Evolutionary conservation across 352 stramenopile species (phyloP).

Genomic region (Plasmopara muralis): DNA sequence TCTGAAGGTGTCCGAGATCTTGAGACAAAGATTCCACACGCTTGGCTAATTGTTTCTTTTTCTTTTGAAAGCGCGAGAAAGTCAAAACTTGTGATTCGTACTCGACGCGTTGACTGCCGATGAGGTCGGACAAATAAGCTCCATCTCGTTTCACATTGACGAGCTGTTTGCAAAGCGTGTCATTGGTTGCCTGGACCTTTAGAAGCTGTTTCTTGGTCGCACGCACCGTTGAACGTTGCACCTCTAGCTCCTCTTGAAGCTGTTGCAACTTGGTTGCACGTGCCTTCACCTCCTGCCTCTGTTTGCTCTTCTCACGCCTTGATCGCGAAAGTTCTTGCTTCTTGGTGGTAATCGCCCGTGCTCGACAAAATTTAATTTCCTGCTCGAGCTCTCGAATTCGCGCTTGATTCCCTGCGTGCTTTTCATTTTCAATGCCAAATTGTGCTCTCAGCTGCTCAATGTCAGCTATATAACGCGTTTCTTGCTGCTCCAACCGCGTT

Average conservation of each 20-base stretch:
- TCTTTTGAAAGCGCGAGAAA: conserved; percentile 16
- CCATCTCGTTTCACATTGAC: conserved; percentile 29
- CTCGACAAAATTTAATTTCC: conserved; percentile 13
- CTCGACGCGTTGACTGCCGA: conserved; percentile 35
- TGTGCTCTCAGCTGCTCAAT: conserved; percentile 14
- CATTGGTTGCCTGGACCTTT: conserved; percentile 26
- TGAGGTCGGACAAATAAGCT: conserved; percentile 32
- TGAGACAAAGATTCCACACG: conserved; percentile 6
- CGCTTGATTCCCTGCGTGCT: conserved; percentile 4
- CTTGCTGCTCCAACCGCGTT: conserved; percentile 36
- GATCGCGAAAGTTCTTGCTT: conserved; percentile 22
- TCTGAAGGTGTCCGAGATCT: conserved; percentile 21
- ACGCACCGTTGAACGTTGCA: conserved; percentile 26
- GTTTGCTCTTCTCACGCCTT: conserved; percentile 22
- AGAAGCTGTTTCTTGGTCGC: conserved; percentile 34
- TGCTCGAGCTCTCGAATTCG: conserved; percentile 14
- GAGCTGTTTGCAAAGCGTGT: conserved; percentile 36
- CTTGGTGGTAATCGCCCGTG: conserved; percentile 8
- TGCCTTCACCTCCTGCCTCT: conserved; percentile 23
- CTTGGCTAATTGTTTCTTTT: conserved; percentile 17
- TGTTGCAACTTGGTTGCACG: conserved; percentile 19
- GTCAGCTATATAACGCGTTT: conserved; percentile 21
- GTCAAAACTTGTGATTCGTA: conserved; percentile 22
- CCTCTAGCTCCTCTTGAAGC: conserved; percentile 30
- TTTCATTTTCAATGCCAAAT: conserved; percentile 6